Evolutionary conservation across 352 stramenopile species (phyloP), one percentile per base, ranked within the genome.

Genomic region (Pythium brassicae): DNA sequence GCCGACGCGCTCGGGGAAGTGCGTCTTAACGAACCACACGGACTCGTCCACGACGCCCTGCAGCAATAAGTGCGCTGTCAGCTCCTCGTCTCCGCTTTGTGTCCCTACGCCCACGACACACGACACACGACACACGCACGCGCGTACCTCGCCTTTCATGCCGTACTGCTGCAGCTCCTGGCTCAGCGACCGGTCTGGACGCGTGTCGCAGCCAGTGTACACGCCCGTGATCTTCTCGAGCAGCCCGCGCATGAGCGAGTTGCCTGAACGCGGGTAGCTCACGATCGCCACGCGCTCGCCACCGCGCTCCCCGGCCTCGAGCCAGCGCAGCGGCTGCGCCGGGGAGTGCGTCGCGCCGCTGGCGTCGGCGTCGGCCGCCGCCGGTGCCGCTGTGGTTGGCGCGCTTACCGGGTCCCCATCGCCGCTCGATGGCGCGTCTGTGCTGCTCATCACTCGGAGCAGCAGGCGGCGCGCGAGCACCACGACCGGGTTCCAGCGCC

Each of bases 21-120:
- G 97, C 27, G 96, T 98, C 78, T 99, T 99, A 20, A 99, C 94
- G 60, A 99, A 94, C 68, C 87, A 92, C n/a, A 98, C 93, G 15
- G 81, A 86, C 14, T 97, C 89, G 57, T 98, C 92, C 37, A 97
- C 87, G 35, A 99, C 78, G n/a, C 96, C 96, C 72, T 47, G 42
- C 20, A 27, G 4, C 3, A 97, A 78, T 49, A 77, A n/a, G n/a
- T n/a, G n/a, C n/a, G n/a, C n/a, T 40, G 37, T 44, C 19, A 44
- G 37, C 6, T 12, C 17, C 37, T 44, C 37, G 11, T 44, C 22
- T n/a, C n/a, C n/a, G n/a, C n/a, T n/a, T n/a, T n/a, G n/a, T n/a
- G n/a, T n/a, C n/a, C n/a, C n/a, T n/a, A n/a, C n/a, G n/a, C n/a
- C n/a, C n/a, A n/a, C n/a, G n/a, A n/a, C n/a, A n/a, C n/a, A n/a